Evolutionary conservation across 208 protist species (phyloP).

Genomic region (Borovskyia barvae): DNA sequence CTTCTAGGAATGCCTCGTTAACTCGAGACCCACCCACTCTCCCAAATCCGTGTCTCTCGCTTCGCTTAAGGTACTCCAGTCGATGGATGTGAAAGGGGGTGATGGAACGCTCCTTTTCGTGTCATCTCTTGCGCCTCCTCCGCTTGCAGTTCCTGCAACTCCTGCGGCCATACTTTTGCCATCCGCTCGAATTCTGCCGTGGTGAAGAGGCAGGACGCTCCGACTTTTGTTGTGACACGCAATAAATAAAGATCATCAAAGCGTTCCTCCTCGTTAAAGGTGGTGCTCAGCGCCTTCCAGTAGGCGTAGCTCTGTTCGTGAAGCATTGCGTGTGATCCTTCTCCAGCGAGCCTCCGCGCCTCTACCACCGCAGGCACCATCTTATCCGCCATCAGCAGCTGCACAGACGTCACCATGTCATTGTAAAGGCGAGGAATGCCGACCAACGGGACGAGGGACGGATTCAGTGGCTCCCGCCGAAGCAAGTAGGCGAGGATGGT

Average conservation of each 20-base stretch:
- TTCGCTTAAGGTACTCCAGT: too few relatives aligned
- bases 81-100: too few relatives aligned
- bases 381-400: constrained; percentile 55
- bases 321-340: constrained; percentile 8
- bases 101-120: too few relatives aligned
- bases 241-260: constrained; percentile 50
- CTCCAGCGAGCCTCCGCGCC: constrained; percentile 19
- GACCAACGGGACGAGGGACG: constrained; percentile 65
- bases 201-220: constrained; percentile 23
- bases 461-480: constrained; percentile 62
- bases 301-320: constrained; percentile 35
- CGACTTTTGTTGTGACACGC: constrained; percentile 19
- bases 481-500: constrained; percentile 66
- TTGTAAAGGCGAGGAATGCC: constrained; percentile 56
- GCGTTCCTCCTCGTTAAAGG: constrained; percentile 39
- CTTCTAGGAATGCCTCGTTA: too few relatives aligned
- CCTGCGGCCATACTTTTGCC: constrained; percentile 44
- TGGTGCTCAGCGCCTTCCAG: constrained; percentile 48
- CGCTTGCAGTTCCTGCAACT: constrained; percentile 34
- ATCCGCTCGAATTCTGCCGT: constrained; percentile 20
- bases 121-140: too few relatives aligned
- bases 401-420: constrained; percentile 59
- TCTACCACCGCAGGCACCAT: constrained; percentile 48
- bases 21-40: too few relatives aligned
- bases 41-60: too few relatives aligned